phyloP scores from a whole-genome alignment of 2,329 filamentous ascomycete species.

The Huntiella decipiens region DNA sequence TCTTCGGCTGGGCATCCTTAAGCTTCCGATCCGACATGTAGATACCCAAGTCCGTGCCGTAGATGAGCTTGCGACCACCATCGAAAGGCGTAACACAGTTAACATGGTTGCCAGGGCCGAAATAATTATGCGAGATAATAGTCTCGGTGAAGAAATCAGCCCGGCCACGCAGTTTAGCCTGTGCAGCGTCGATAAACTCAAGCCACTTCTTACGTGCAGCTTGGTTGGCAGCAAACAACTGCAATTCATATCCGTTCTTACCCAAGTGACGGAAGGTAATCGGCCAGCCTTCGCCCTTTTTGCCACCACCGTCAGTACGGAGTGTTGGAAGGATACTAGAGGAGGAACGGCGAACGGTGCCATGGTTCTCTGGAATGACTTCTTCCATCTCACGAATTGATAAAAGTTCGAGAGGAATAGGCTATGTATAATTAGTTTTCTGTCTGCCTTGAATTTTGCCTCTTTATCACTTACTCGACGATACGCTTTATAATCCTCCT shows the following conservation, averaged over 20 bases:
- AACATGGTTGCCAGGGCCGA: slow-evolving; percentile 54
- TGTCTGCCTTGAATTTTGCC: not conserved
- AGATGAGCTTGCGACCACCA: slow-evolving; percentile 83
- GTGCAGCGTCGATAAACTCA: slow-evolving; percentile 81
- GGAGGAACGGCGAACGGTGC: slow-evolving; percentile 68
- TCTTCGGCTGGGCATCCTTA: slow-evolving; percentile 61
- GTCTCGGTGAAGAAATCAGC: slow-evolving; percentile 78
- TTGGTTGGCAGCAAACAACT: slow-evolving; percentile 70
- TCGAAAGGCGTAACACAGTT: slow-evolving; percentile 91
- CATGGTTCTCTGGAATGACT: slow-evolving; percentile 55
- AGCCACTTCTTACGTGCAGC: slow-evolving; percentile 91
- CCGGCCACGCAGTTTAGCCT: slow-evolving; percentile 67
- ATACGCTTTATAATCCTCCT: slow-evolving; percentile 88
- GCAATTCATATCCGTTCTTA: slow-evolving; percentile 85
- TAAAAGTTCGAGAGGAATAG: slow-evolving; percentile 82
- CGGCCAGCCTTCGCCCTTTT: slow-evolving; percentile 60
- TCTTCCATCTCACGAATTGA: slow-evolving; percentile 96
- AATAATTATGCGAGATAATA: slow-evolving; percentile 39
- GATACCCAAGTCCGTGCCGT: slow-evolving; percentile 85
- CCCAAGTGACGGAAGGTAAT: slow-evolving; percentile 94
- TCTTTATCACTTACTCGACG: slow-evolving; percentile 35
- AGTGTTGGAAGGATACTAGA: slow-evolving; percentile 56
- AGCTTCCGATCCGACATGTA: slow-evolving; percentile 82
- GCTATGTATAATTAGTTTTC: slow-evolving; percentile 24
- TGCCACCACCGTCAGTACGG: slow-evolving; percentile 28